Evolutionary conservation across 75 land plant species (phyloP), one percentile per base, ranked within the genome.

Genomic region (Pinus albicaulis): DNA sequence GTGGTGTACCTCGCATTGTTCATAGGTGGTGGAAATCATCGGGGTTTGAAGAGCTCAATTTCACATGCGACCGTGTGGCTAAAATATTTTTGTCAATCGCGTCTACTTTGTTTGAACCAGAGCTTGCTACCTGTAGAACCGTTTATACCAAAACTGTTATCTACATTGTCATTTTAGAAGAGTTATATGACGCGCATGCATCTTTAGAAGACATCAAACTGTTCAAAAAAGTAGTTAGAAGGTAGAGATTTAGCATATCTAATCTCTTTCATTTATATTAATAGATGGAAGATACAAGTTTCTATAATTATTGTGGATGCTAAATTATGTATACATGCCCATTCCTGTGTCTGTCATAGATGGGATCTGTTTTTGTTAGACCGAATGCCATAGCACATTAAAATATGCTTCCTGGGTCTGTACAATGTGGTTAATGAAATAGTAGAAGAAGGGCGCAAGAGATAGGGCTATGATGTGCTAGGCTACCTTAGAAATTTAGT

Each of bases 321-420:
- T 31, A 31, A 31, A 31, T 2, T 1, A 31, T 31, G 31, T 31
- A 0, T 31, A 1, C 31, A 31, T 31, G 31, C 2, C 31, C 31
- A 31, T 1, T 31, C 31, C 31, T 52, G 4, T 3, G 3, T 64
- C 7, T 48, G 55, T 24, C 69, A 1, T 22, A 87, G 85, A 34
- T 86, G 88, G 88, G 88, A 86, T 57, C 15, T 77, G 41, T 36
- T 55, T 4, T 41, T 57, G 5, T 56, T 83, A 56, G 61, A 77
- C 10, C 15, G 55, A 13, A 79, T 68, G 41, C 44, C 79, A 64
- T n/a, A 23, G 10, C 28, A 28, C 38, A 25, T 69, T 2, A 77
- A 77, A 59, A 72, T 72, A 14, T 38, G 57, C 70, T 77, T 69
- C 55, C 23, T 2, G 41, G 74, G 28, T 1, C 23, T 77, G 41